Percentiles rank a stretch among this genome's conserved stretches.
phyloP scores from a whole-genome alignment of 2,329 filamentous ascomycete genomes.

The Colletotrichum magnum region DNA sequence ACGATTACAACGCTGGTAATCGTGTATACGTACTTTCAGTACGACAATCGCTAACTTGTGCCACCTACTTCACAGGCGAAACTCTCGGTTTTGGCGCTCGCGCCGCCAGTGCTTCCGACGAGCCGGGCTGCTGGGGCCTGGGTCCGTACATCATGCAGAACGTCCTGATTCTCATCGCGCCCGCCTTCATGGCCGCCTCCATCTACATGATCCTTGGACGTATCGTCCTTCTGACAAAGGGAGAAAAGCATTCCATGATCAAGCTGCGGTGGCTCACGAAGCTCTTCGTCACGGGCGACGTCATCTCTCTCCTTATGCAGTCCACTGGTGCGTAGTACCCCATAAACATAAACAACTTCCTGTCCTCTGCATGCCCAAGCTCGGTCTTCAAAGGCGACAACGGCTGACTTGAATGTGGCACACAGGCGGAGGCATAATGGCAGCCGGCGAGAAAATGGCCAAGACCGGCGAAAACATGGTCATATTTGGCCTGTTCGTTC shows the following conservation, averaged over 20 bases:
- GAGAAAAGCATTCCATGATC: conserved; percentile 51
- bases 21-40: no score
- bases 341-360: no score
- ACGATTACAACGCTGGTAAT: no score
- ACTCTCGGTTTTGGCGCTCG: no score
- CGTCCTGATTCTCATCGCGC: not conserved
- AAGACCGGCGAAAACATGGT: not conserved
- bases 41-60: no score
- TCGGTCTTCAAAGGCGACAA: no score
- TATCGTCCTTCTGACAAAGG: conserved; percentile 54
- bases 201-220: conserved; percentile 66
- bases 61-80: no score
- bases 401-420: no score
- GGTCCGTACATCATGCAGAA: no score
- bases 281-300: conserved; percentile 67
- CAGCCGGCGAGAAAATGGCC: not conserved
- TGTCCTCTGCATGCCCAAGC: no score
- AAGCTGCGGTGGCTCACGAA: conserved; percentile 61
- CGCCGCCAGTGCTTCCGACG: no score
- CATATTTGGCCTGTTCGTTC: not conserved
- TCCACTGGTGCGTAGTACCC: not conserved
- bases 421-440: not conserved
- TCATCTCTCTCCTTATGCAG: conserved; percentile 44
- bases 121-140: no score
- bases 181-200: conserved; percentile 53